These are phyloP conservation scores for Vitis rupestris DNA, from an alignment of 164 flowering plant genomes.

Conservation along the genomic window DNA sequence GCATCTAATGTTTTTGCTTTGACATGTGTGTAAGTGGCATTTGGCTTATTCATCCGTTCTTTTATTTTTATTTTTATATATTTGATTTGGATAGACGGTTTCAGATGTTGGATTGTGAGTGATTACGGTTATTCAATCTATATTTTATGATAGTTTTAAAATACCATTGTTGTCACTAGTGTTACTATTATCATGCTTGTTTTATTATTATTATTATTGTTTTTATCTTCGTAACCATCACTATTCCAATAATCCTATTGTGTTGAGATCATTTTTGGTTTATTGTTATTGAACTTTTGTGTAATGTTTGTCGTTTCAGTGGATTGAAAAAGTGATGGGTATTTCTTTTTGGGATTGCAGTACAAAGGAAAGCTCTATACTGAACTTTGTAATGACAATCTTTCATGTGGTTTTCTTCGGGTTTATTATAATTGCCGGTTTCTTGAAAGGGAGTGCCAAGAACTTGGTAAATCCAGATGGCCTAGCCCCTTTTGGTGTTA, in stretches of 20 bases:
- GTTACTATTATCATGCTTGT: neutral
- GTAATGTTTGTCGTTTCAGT: neutral
- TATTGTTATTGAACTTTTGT: neutral
- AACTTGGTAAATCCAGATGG: conserved; percentile 67
- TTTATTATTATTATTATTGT: neutral
- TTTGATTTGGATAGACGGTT: neutral
- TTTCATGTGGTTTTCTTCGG: conserved; percentile 76
- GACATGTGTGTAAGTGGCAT: conserved; percentile 6
- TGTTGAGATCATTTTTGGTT: neutral
- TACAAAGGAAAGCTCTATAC: conserved; percentile 81
- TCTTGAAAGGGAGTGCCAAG: conserved; percentile 52
- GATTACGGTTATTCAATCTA: neutral
- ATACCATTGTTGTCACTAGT: neutral
- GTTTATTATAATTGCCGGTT: conserved; percentile 63
- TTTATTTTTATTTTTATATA: neutral
- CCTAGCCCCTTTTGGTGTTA: conserved; percentile 59
- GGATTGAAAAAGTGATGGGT: conserved; percentile 16
- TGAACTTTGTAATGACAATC: conserved; percentile 79
- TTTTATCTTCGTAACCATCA: neutral
- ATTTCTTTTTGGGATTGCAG: conserved; percentile 43
- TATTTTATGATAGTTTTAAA: neutral
- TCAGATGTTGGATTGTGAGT: neutral
- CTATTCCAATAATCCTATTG: neutral
- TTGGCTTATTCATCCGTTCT: neutral
- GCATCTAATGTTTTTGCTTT: conserved; percentile 4